Evolutionary conservation across 768 basidiomycete genomes (phyloP), one percentile per base, ranked within the genome.

Genomic region (Kwoniella dendrophila): DNA sequence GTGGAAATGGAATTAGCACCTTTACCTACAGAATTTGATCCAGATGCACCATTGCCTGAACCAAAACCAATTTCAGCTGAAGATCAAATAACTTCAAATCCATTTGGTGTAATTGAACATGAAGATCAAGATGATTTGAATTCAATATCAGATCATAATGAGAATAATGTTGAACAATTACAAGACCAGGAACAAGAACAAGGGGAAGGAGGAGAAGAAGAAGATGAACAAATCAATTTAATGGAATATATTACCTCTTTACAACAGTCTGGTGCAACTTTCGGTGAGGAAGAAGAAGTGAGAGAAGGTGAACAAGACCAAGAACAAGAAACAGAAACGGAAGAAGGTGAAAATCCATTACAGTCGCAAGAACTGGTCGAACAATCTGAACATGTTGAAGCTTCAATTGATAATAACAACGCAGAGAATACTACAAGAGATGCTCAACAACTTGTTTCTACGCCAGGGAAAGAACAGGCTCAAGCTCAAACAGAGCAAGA

Each of bases 1-100:
- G 29, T 41, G n/a, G 62, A 63, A 5, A 33, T 63, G 11, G 62
- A 57, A 16, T 49, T 56, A 3, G 62, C 55, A 14, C 54, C 62
- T 32, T 30, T 62, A 1, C 60, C 60, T 4, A 54, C 52, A 8
- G 38, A 36, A 22, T 62, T 62, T 20, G 60, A 62, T 30, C 60
- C 60, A 4, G 51, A 62, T 30, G 33, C 38, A 4, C 53, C 54
- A 14, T 40, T 38, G 6, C 29, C 50, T 30, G 26, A 44, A 41
- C 54, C 43, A n/a, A 22, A 48, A 34, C 22, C 18, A 20, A n/a
- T 27, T 44, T 11, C 40, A 26, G 26, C 49, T 16, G 45, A 50
- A 1, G 34, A 47, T 40, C 33, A 51, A 36, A 53, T 18, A 16
- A 38, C 20, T 2, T 51, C 47, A 11, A 30, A 62, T 26, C 53